Conservation (phyloP, 345 rosid genomes). For the Camelina sativa region DNA sequence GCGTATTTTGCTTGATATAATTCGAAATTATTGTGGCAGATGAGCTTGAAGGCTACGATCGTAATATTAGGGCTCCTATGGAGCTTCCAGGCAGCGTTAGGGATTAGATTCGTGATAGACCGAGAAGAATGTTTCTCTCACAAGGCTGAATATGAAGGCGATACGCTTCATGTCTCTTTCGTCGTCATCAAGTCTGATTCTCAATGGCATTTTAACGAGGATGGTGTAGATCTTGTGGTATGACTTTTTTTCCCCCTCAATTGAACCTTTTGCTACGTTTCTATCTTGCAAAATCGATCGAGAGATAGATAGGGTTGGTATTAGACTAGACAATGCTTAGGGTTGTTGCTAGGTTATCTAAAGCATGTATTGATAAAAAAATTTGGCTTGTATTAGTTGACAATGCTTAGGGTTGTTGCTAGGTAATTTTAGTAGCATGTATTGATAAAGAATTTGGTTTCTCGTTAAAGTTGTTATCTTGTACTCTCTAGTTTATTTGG, state of each 20-base stretch:
- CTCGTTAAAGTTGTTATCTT: conserved; percentile 1
- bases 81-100: conserved; percentile 45
- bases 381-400: not conserved
- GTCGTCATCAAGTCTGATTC: conserved; percentile 65
- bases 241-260: not conserved
- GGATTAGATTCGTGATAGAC: conserved; percentile 65
- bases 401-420: not conserved
- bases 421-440: not conserved
- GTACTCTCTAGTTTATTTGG: not conserved
- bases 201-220: conserved; percentile 58
- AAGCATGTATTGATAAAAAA: not conserved
- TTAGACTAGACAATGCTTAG: not conserved
- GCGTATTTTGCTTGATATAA: not conserved
- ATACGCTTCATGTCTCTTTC: conserved; percentile 68
- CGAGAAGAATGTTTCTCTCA: conserved; percentile 70
- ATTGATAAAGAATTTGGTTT: not conserved
- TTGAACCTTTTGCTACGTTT: conserved; percentile 1
- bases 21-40: conserved; percentile 21
- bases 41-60: conserved; percentile 42
- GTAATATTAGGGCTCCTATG: conserved; percentile 43
- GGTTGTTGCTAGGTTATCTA: not conserved
- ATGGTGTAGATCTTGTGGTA: conserved; percentile 73
- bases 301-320: not conserved
- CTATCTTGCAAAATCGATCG: not conserved
- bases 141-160: conserved; percentile 67